These are phyloP conservation scores for Lanmaoa rubissima DNA, from an alignment of 768 basidiomycete genomes.

Conservation along the genomic window DNA sequence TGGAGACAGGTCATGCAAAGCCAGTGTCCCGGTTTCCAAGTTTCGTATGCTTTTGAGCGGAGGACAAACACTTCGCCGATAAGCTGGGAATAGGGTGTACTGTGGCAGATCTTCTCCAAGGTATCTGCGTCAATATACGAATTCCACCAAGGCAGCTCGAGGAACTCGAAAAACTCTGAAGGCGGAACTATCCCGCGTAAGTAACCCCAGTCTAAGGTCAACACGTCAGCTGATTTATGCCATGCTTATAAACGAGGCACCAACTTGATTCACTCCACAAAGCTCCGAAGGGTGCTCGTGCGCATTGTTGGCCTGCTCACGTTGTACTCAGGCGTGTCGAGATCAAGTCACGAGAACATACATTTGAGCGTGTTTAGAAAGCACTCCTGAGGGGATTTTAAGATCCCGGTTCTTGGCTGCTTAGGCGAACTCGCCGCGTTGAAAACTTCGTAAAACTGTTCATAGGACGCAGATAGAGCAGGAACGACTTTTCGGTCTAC, in stretches of 20 bases:
- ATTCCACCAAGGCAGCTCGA: slow-evolving; percentile 18
- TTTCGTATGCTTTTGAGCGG: slow-evolving; percentile 5
- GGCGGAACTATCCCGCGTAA: slow-evolving; percentile 14
- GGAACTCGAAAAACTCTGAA: slow-evolving; percentile 9
- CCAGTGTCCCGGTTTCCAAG: slow-evolving; percentile 10
- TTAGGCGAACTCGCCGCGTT: background rate
- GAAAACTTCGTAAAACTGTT: slow-evolving; percentile 10
- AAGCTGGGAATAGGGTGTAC: slow-evolving; percentile 7
- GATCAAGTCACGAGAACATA: background rate
- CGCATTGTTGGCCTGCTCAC: slow-evolving; percentile 1
- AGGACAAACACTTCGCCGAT: background rate
- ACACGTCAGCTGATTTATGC: background rate
- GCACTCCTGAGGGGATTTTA: background rate
- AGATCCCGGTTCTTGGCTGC: background rate
- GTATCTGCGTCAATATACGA: slow-evolving; percentile 1
- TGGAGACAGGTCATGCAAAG: slow-evolving; percentile 14
- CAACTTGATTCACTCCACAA: slow-evolving; percentile 15
- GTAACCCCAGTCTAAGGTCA: slow-evolving; percentile 14
- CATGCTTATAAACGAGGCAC: background rate
- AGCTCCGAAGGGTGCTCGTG: background rate
- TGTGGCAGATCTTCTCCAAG: slow-evolving; percentile 6
- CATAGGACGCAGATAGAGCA: slow-evolving; percentile 1
- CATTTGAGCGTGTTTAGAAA: slow-evolving; percentile 2
- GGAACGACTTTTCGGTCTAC: slow-evolving; percentile 11
- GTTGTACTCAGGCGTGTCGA: background rate